A percentile compares a stretch with the other conserved stretches of the same genome.
These are phyloP conservation scores for Cercospora sp. DNA, from an alignment of 2,329 filamentous ascomycete species.

Conservation along the genomic window DNA sequence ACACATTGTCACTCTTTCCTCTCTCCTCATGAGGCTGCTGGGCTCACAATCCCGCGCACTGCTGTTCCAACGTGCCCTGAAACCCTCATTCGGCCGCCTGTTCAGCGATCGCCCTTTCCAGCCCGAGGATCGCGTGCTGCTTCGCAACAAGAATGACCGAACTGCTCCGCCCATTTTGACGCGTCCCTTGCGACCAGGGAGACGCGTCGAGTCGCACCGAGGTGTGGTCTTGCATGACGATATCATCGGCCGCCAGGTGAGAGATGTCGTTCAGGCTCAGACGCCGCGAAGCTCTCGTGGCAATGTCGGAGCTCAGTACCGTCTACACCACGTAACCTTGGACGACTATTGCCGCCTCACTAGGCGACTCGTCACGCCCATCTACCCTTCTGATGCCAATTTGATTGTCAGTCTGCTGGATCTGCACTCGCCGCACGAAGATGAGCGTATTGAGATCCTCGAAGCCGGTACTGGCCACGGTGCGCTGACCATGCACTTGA, in stretches of 20 bases:
- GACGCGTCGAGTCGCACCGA: conserved; percentile 45
- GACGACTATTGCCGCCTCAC: conserved; percentile 71
- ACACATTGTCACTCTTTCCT: neutral
- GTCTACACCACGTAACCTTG: conserved; percentile 65
- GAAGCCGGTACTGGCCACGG: conserved; percentile 87
- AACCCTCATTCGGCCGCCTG: neutral
- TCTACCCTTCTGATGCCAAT: conserved; percentile 73
- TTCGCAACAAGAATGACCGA: conserved; percentile 43
- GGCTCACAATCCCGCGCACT: conserved; percentile 15
- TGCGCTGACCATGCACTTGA: conserved; percentile 71
- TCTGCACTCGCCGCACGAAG: conserved; percentile 55
- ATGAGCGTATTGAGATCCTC: conserved; percentile 64
- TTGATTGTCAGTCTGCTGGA: conserved; percentile 76
- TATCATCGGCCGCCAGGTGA: conserved; percentile 63
- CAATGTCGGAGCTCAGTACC: conserved; percentile 48
- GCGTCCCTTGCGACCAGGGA: conserved; percentile 40
- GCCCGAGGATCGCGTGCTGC: conserved; percentile 41
- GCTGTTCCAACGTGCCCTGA: neutral
- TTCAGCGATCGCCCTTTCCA: conserved; percentile 28
- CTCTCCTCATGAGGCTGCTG: conserved; percentile 17
- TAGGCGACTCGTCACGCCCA: conserved; percentile 71
- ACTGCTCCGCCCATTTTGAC: conserved; percentile 42
- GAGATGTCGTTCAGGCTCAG: conserved; percentile 60
- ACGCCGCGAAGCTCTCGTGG: conserved; percentile 30
- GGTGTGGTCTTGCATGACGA: conserved; percentile 53